Evolutionary conservation across 371 early-diverging fungal genomes (phyloP).

Genomic region (Lichtheimia hyalospora): DNA sequence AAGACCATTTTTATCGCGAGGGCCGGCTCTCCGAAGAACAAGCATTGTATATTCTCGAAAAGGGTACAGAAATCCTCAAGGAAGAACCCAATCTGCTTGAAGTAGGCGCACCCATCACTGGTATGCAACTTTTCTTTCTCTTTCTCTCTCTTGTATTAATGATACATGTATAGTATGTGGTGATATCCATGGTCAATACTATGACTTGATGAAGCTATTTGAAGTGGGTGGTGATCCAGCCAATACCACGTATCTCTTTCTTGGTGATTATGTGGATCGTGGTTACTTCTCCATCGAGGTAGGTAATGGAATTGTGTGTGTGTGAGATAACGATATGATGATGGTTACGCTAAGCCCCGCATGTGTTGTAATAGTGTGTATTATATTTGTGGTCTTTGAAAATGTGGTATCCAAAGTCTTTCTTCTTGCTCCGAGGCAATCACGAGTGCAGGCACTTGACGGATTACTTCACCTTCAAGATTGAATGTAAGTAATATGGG

Average conservation of each 20-base stretch:
- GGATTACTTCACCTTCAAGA: slow-evolving; percentile 96
- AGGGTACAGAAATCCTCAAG: slow-evolving; percentile 72
- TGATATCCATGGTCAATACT: slow-evolving; percentile 99
- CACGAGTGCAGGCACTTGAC: slow-evolving; percentile 99
- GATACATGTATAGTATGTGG: slow-evolving; percentile 78
- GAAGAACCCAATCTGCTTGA: slow-evolving; percentile 86
- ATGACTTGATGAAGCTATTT: slow-evolving; percentile 97
- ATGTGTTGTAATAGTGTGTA: slow-evolving; percentile 68
- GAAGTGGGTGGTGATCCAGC: slow-evolving; percentile 96
- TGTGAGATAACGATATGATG: slow-evolving; percentile 1
- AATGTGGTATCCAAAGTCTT: slow-evolving; percentile 89
- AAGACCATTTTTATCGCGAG: slow-evolving; percentile 86
- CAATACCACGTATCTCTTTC: slow-evolving; percentile 84
- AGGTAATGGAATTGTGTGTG: slow-evolving; percentile 8
- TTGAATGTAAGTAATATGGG: slow-evolving; percentile 74
- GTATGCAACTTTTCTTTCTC: slow-evolving; percentile 29
- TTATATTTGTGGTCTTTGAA: slow-evolving; percentile 90
- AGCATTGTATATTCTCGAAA: slow-evolving; percentile 79
- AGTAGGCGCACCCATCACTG: slow-evolving; percentile 89
- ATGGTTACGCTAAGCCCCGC: slow-evolving; percentile 6
- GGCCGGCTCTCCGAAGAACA: slow-evolving; percentile 92
- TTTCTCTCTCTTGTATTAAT: slow-evolving; percentile 11
- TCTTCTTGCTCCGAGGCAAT: slow-evolving; percentile 96
- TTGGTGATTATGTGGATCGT: slow-evolving; percentile 99
- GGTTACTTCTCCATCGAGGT: slow-evolving; percentile 93